A percentile compares a stretch with the other conserved stretches of the same genome.
These are phyloP conservation scores for Rhynchosporium agropyri DNA, from an alignment of 2,329 filamentous ascomycete genomes.

Conservation along the genomic window DNA sequence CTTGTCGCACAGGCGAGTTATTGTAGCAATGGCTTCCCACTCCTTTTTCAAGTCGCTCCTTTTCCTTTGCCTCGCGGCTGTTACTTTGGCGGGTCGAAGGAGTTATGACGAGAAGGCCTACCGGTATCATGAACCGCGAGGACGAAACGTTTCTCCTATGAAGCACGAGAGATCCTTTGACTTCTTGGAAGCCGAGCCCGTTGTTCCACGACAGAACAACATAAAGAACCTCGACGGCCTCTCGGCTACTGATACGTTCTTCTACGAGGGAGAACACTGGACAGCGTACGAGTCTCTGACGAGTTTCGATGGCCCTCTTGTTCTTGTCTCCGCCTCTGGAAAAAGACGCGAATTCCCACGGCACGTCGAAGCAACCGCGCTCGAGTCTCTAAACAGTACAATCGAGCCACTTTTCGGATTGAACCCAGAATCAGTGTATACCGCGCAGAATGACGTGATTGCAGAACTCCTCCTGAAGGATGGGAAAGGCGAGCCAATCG, in stretches of 20 bases:
- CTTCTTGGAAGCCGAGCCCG: neutral
- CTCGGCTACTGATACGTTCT: neutral
- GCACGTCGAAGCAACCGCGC: neutral
- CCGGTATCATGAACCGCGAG: neutral
- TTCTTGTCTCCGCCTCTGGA: neutral
- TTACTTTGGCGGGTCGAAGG: neutral
- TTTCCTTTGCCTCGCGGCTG: neutral
- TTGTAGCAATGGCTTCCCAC: neutral
- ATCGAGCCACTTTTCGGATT: neutral
- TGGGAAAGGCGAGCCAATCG: neutral
- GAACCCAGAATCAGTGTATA: neutral
- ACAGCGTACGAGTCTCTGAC: constrained; percentile 2
- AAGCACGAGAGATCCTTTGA: neutral
- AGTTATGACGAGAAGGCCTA: neutral
- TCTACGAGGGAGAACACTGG: neutral
- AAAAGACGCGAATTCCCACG: neutral
- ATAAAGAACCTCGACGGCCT: neutral
- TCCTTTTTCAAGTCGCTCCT: neutral
- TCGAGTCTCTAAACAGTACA: neutral
- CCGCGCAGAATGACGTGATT: neutral
- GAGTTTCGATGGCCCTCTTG: neutral
- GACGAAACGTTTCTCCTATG: neutral
- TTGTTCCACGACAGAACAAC: neutral
- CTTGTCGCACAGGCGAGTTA: too few species aligned
- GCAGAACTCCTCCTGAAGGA: neutral